These are phyloP conservation scores for Orbilia ellipsospora DNA, from an alignment of 2,329 filamentous ascomycete species.

Conservation along the genomic window DNA sequence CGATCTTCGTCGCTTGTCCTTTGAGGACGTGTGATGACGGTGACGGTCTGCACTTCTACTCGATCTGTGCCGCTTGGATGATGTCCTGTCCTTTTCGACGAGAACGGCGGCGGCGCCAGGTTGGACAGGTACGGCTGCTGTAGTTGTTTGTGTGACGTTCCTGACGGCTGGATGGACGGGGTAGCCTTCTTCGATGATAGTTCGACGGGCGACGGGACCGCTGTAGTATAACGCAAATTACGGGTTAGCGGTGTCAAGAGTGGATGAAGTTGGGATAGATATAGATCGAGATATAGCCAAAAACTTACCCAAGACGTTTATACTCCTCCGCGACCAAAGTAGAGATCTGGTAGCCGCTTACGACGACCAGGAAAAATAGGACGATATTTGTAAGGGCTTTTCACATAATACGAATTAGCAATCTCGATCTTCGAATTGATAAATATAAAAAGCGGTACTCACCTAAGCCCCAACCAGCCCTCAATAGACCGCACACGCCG, in stretches of 20 bases:
- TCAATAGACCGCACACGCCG: constrained; percentile 36
- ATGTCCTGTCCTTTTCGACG: constrained; percentile 31
- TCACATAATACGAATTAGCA: not conserved
- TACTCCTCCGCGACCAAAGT: constrained; percentile 45
- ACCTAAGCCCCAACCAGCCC: constrained; percentile 49
- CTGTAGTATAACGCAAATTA: constrained; percentile 12
- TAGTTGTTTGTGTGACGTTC: constrained; percentile 50
- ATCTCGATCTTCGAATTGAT: not conserved
- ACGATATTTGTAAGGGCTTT: constrained; percentile 43
- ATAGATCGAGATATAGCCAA: not conserved
- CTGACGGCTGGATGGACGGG: constrained; percentile 39
- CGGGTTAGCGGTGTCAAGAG: not conserved
- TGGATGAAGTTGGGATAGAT: not conserved
- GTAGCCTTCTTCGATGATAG: constrained; percentile 51
- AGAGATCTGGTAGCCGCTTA: constrained; percentile 33
- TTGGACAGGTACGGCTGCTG: constrained; percentile 38
- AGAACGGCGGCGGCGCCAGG: constrained; percentile 19
- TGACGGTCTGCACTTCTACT: constrained; percentile 41
- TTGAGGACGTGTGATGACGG: constrained; percentile 28
- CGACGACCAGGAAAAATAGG: constrained; percentile 40
- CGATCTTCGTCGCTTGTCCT: constrained; percentile 32
- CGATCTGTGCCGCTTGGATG: constrained; percentile 27
- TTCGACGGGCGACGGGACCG: constrained; percentile 49
- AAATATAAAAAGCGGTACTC: not conserved
- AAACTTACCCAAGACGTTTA: constrained; percentile 36